Evolutionary conservation across 83 land plant species (phyloP), one percentile per base, ranked within the genome.

Genomic region (Picea mariana): DNA sequence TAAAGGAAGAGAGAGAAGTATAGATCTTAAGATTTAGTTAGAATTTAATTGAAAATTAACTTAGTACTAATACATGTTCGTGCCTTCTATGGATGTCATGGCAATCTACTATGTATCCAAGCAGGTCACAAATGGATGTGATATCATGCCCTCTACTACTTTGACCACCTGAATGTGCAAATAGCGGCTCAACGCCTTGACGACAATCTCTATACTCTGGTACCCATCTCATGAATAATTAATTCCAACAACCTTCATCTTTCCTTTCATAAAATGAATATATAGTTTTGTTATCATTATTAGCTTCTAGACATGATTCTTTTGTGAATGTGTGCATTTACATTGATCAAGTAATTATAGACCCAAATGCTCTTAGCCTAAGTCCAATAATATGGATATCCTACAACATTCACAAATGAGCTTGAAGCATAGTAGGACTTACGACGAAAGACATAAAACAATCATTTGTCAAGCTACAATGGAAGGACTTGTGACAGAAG

Each of bases 361-460:
- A 89, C 69, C 91, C 91, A 17, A 87, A 89, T 82, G 89, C 91
- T 34, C 91, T 89, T 12, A 89, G 91, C 69, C 91, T 89, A 44
- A 89, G 91, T 31, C 31, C 31, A 31, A 31, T 31, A 31, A 31
- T 31, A 31, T 31, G 31, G 31, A 31, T 31, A 31, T 31, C 31
- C 31, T 31, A 31, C 31, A 31, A 31, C 31, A 31, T 31, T 31
- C 31, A 31, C 31, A 31, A 31, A 31, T 31, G 31, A 31, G 31
- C 31, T 31, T 31, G 31, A 31, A 31, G 31, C 31, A 31, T 31
- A 31, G 31, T 31, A 31, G 31, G 31, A 31, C 31, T 31, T 31
- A 31, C 31, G 1, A 31, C 31, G 1, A 31, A 31, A 31, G 31
- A 31, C 31, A 31, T 31, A 31, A 31, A 31, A 31, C 31, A 31